These are phyloP conservation scores for Ormosia emarginata DNA, from an alignment of 306 rosid species.

Conservation along the genomic window DNA sequence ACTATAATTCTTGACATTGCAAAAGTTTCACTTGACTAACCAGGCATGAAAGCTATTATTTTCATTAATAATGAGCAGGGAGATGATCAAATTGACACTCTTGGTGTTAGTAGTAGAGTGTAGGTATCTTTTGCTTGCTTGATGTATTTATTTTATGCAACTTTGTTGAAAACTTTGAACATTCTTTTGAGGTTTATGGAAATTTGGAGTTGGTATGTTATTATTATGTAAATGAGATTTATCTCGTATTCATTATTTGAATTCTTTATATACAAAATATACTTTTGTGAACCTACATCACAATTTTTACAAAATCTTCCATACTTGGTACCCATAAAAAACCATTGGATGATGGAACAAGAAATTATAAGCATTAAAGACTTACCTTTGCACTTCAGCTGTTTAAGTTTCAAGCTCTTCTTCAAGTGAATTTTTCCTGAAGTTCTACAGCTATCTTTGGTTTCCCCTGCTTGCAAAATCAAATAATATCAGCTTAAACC, in stretches of 20 bases:
- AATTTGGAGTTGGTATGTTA: not conserved
- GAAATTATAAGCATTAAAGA: not conserved
- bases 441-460: conserved; percentile 19
- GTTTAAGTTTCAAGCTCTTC: conserved; percentile 55
- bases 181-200: not conserved
- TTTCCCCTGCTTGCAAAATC: conserved; percentile 28
- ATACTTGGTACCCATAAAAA: not conserved
- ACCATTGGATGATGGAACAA: not conserved
- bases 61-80: no score
- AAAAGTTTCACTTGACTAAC: no score
- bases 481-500: not conserved
- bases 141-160: not conserved
- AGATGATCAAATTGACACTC: not conserved
- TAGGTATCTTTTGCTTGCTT: not conserved
- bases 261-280: not conserved
- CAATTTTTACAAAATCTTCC: not conserved
- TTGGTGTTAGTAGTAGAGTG: not conserved
- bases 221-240: not conserved
- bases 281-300: not conserved
- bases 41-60: no score
- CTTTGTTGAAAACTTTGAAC: not conserved
- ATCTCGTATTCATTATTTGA: not conserved
- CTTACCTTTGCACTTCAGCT: conserved; percentile 55
- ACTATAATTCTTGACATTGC: not conserved
- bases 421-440: conserved; percentile 46